Percentiles rank a stretch among this genome's conserved stretches.
Conservation (phyloP, 2,329 filamentous ascomycete species). For the Nemania abortiva region DNA sequence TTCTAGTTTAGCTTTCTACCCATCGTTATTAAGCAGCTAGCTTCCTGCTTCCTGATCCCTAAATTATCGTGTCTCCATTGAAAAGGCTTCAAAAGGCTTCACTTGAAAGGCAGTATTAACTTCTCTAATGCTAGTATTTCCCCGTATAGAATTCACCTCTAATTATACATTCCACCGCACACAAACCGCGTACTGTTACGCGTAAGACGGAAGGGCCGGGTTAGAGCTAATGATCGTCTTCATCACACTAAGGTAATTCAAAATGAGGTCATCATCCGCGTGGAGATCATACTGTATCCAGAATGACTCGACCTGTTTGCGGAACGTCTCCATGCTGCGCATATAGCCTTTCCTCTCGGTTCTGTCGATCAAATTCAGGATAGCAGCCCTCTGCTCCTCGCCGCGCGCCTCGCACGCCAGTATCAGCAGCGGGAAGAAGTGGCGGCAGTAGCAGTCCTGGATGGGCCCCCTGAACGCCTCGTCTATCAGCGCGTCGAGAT, state of each 20-base stretch:
- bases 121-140: too few relatives aligned
- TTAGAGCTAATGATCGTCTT: slow-evolving; percentile 44
- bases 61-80: too few relatives aligned
- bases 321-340: slow-evolving; percentile 46
- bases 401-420: slow-evolving; percentile 52
- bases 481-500: slow-evolving; percentile 43
- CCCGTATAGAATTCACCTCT: too few relatives aligned
- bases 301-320: slow-evolving; percentile 45
- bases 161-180: background rate
- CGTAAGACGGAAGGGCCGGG: slow-evolving; percentile 41
- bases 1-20: too few relatives aligned
- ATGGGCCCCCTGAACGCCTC: slow-evolving; percentile 38
- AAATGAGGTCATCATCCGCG: slow-evolving; percentile 48
- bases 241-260: slow-evolving; percentile 49
- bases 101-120: too few relatives aligned
- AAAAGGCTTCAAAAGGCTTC: too few relatives aligned
- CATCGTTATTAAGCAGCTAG: too few relatives aligned
- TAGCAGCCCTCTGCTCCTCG: slow-evolving; percentile 50
- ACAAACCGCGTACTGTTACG: background rate
- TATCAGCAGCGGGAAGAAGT: slow-evolving; percentile 54
- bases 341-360: slow-evolving; percentile 37
- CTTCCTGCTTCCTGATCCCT: too few relatives aligned
- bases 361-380: slow-evolving; percentile 50
- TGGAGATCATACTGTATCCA: slow-evolving; percentile 54
- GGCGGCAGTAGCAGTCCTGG: slow-evolving; percentile 42